phyloP scores from a whole-genome alignment of 495 filamentous ascomycete genomes.

The Penicillium macrosclerotiorum region DNA sequence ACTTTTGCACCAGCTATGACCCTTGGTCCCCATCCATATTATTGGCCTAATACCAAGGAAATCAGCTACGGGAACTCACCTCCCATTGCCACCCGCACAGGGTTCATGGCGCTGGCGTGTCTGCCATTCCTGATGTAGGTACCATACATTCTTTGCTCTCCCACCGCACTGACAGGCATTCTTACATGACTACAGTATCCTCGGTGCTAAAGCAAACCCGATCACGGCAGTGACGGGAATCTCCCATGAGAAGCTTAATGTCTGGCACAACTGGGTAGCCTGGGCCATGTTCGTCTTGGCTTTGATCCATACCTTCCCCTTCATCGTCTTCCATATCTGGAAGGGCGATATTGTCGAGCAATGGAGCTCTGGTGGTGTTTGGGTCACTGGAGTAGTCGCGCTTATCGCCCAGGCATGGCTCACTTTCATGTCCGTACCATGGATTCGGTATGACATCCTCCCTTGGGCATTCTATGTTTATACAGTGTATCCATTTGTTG shows the following conservation, averaged over 20 bases:
- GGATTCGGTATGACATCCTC: slow-evolving; percentile 40
- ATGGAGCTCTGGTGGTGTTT: slow-evolving; percentile 45
- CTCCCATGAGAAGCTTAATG: slow-evolving; percentile 54
- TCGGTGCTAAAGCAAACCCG: slow-evolving; percentile 36
- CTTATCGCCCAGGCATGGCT: slow-evolving; percentile 55
- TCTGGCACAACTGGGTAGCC: slow-evolving; percentile 52
- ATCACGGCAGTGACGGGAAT: slow-evolving; percentile 53
- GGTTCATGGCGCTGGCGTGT: slow-evolving; percentile 51
- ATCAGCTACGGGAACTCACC: slow-evolving; percentile 48
- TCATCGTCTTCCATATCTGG: slow-evolving; percentile 51
- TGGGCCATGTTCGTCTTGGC: slow-evolving; percentile 55
- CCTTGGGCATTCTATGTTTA: not conserved
- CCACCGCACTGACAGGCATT: not conserved
- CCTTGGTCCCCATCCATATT: slow-evolving; percentile 52
- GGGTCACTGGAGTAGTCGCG: slow-evolving; percentile 56
- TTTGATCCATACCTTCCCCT: slow-evolving; percentile 57
- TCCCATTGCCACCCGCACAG: slow-evolving; percentile 50
- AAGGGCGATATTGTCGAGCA: slow-evolving; percentile 48
- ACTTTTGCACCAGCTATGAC: slow-evolving; percentile 46
- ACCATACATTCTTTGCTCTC: slow-evolving; percentile 17
- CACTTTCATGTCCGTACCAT: slow-evolving; percentile 48
- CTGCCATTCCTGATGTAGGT: slow-evolving; percentile 50
- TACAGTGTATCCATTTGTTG: not conserved
- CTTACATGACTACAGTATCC: slow-evolving; percentile 14
- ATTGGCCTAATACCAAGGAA: slow-evolving; percentile 50